Percentiles rank a stretch among this genome's conserved stretches.
phyloP scores from a whole-genome alignment of 345 rosid species.

The Pugionium dolabratum region DNA sequence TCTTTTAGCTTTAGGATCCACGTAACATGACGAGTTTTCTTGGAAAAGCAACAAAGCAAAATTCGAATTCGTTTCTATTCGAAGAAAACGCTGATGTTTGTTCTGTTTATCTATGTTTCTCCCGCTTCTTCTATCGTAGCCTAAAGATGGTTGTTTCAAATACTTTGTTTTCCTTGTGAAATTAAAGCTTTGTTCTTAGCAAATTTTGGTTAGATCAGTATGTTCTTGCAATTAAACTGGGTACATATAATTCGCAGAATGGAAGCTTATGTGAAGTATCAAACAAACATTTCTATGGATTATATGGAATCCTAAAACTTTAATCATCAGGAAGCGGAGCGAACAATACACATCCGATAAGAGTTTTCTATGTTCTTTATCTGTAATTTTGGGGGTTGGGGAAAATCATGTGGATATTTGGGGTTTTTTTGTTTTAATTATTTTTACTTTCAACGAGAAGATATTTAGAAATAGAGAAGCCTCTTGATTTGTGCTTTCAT shows the following conservation, averaged over 20 bases:
- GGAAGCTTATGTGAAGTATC: constrained; percentile 33
- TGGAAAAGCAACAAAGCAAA: neutral
- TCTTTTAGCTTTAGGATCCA: no score
- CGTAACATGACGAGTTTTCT: neutral
- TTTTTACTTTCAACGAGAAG: neutral
- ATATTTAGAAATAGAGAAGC: constrained; percentile 18
- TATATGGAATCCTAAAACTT: neutral
- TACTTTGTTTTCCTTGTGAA: neutral
- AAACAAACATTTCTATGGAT: no score
- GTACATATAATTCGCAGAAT: constrained; percentile 13
- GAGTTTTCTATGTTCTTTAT: constrained; percentile 20
- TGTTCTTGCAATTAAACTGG: no score
- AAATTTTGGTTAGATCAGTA: no score
- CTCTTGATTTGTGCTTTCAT: constrained; percentile 16
- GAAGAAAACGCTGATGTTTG: no score
- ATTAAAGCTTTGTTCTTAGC: neutral
- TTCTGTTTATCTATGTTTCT: no score
- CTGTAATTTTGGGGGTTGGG: constrained; percentile 2
- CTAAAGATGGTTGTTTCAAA: no score
- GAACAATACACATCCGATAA: constrained; percentile 12
- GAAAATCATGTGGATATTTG: constrained; percentile 25
- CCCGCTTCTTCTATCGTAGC: no score
- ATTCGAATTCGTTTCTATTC: no score
- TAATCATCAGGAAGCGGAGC: constrained; percentile 12
- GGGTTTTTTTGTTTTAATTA: constrained; percentile 7